Base-by-base conservation (phyloP, 352 stramenopile species). In the Globisporangium carolinianum region DNA sequence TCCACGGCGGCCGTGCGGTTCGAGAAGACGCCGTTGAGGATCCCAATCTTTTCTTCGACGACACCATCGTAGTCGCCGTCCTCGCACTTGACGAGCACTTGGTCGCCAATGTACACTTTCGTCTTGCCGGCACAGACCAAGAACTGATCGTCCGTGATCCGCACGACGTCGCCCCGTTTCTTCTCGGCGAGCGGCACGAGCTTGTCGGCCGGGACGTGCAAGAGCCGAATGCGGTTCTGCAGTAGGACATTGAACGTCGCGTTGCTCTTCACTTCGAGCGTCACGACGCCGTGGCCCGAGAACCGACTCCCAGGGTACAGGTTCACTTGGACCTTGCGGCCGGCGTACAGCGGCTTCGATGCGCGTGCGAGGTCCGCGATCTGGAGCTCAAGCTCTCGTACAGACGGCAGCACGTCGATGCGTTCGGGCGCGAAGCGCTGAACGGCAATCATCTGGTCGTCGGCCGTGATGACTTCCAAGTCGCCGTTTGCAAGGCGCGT, bases 61-160 rank as follows among this genome's bases (percentile, higher is more conserved):
- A 72, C 51, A 42, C 63, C 71, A 39, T 86, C 76, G 41, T 72
- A 64, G 32, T 89, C 78, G 24, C 71, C 78, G 24, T 71, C 69
- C 41, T 80, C 72, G 52, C 75, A 87, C 48, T 81, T 76, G 53
- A 89, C 81, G 39, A 80, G 76, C 10, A 91, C 77, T 57, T 89
- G 81, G 51, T 91, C 81, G n/a, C 81, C 81, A 36, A 91, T 89
- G 64, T 83, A 78, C 10, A 89, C 79, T 51, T 84, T 87, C 0
- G 68, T 54, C 58, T 89, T 88, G 52, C 67, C 69, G 49, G 53
- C 67, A 56, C 81, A 89, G 5, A 87, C 46, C 18, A 91, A 65
- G 45, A 76, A 91, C 51, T 88, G 81, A 42, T 91, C 79, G 47
- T 91, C 81, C 0, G 76, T 88, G 53, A 91, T 91, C 14, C 58